Base-by-base conservation (phyloP, 345 rosid genomes). In the Eucalyptus melliodora region DNA sequence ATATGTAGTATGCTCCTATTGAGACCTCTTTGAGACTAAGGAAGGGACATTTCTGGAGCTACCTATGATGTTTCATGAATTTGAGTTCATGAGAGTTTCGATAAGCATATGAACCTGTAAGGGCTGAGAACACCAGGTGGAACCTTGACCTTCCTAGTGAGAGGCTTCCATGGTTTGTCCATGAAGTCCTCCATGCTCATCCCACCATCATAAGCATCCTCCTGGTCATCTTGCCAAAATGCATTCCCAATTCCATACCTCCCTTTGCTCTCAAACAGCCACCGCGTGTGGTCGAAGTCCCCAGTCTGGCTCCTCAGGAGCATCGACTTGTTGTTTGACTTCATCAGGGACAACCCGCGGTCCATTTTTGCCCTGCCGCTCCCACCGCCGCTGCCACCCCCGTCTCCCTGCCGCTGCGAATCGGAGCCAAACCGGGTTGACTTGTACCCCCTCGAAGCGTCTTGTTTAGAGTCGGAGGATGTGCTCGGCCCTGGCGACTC, bases 121-220 rank as follows among this genome's bases (percentile, higher is more conserved):
- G 99, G 99, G 93, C 99, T 97, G 59, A 97, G 96, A 90, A 95
- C 77, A 47, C 91, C 93, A 11, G 98, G 88, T 0, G 97, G 95
- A 90, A 97, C 88, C 67, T 92, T 90, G 72, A 97, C 90, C 93
- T 97, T 97, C 89, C 98, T 92, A 4, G 99, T 95, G 82, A 97
- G 95, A 31, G 99, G 98, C 90, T 97, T 97, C 99, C 99, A 97
- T n/a, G 98, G 98, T 88, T 97, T 97, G 92, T 97, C 99, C 94
- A 97, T 88, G 59, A 97, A 97, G 93, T 97, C 98, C 1, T 95
- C 92, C 98, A 95, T 97, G 69, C 92, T 94, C 45, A 97, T 94
- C 17, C 94, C 96, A 21, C 91, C 92, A 6, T 94, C 95, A 45
- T 90, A 93, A 30, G 37, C 59, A 15, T 90, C 92, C 16, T 92